Base-by-base conservation (phyloP, 2,329 filamentous ascomycete species). In the Amylocarpus encephaloides region DNA sequence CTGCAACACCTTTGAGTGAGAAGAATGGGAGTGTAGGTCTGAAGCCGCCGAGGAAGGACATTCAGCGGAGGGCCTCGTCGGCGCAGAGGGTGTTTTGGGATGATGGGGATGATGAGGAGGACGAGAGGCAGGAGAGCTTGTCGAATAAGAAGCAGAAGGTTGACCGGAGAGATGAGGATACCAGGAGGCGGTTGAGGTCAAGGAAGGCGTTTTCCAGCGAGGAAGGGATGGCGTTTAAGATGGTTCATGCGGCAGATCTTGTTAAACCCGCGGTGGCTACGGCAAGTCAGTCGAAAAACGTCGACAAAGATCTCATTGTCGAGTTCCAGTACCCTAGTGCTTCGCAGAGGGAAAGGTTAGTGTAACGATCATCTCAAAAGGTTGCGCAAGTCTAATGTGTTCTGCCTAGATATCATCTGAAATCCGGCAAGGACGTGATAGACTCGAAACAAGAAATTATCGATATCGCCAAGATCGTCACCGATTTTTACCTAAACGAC, bases 291-390 rank as follows among this genome's bases (percentile, higher is more conserved):
- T 70, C 78, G 52, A 72, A 72, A 35, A 70, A 74, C 2, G 68
- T 70, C 43, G 33, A 38, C 10, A 69, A 73, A 43, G 72, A 80
- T 51, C 73, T 82, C 6, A 71, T 68, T 10, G 79, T 94, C 52
- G 73, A 83, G 63, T 71, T 97, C 59, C 87, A 93, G 67, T 97
- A 97, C 68, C 92, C 93, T 9, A 91, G 88, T 66, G 73, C 76
- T 54, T 78, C 81, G 49, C 75, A 76, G 44, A 78, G 78, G 47
- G 88, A 93, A 69, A 80, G 76, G 82, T 86, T 72, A 45, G 29
- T 39, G 29, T n/a, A n/a, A n/a, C n/a, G n/a, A n/a, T n/a, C n/a
- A n/a, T n/a, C n/a, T n/a, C n/a, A n/a, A n/a, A n/a, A n/a, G n/a
- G n/a, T n/a, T n/a, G n/a, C n/a, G n/a, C n/a, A n/a, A n/a, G n/a